Base-by-base conservation (phyloP, 495 filamentous ascomycete species). In the Penicillium paxilli region DNA sequence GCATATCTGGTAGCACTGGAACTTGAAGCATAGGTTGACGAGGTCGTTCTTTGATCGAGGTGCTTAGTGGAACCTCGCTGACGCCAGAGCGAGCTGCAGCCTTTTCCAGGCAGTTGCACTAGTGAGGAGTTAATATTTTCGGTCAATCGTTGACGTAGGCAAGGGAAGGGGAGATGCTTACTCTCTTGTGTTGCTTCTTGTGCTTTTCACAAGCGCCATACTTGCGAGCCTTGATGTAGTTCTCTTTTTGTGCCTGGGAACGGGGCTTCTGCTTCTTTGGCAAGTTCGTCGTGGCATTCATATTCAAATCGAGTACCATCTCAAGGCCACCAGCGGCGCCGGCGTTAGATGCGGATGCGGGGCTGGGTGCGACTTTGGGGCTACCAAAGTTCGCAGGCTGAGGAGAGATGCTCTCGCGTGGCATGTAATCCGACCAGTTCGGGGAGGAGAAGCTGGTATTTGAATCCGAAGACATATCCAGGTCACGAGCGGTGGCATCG, bases 81-180 rank as follows among this genome's bases (percentile, higher is more conserved):
- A 59, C 51, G 22, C 41, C 55, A 46, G 62, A 45, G 40, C 57
- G 64, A 33, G 68, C 60, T 33, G 60, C 68, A 17, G 59, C 60
- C 60, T 70, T 74, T 46, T 78, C 73, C 44, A 76, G 65, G 63
- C 75, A 78, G 38, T 78, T 78, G 51, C 75, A 78, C 75, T 78
- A 41, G 30, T 46, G 6, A 21, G 8, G 24, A 3, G 44, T 76
- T 54, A 76, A 67, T 47, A 50, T 24, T 37, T 6, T 49, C n/a
- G 11, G 37, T 16, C n/a, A 47, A 11, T 44, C 23, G 28, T 22
- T 32, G 32, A 24, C 12, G 24, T 37, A 2, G 17, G 21, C 37
- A 9, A 45, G 45, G 54, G 17, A 23, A 19, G 38, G n/a, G 2
- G 10, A 12, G 20, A 32, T 19, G 49, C 72, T 67, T 65, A 78